phyloP scores from a whole-genome alignment of 306 rosid species.

The Sechiopsis laciniata region DNA sequence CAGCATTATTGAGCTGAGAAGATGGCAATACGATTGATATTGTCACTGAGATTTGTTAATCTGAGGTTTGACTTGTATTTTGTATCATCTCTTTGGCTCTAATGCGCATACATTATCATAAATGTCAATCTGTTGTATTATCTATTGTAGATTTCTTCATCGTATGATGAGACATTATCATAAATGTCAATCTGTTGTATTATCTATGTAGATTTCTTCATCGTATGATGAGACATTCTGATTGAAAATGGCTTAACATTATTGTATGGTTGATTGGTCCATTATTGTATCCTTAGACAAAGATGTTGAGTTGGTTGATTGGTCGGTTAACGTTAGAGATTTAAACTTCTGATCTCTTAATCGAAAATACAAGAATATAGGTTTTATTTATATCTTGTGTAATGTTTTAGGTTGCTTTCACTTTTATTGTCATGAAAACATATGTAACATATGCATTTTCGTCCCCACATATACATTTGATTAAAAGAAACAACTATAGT shows the following conservation, averaged over 20 bases:
- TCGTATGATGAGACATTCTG: background rate
- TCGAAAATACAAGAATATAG: too few relatives aligned
- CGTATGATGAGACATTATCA: background rate
- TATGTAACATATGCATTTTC: too few relatives aligned
- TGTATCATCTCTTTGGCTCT: constrained; percentile 16
- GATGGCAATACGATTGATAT: background rate
- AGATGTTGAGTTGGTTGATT: too few relatives aligned
- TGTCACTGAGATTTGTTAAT: background rate
- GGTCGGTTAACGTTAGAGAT: too few relatives aligned
- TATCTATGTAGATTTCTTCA: constrained; percentile 20
- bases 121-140: constrained; percentile 15
- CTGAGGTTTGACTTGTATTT: constrained; percentile 18
- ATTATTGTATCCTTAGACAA: too few relatives aligned
- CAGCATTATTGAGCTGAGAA: constrained; percentile 18
- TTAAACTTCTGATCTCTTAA: too few relatives aligned
- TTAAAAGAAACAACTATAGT: too few relatives aligned
- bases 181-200: constrained; percentile 12
- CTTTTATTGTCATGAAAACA: too few relatives aligned
- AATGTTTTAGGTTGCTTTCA: too few relatives aligned
- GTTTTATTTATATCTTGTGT: too few relatives aligned
- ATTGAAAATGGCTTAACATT: constrained; percentile 14
- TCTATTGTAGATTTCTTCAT: constrained; percentile 19
- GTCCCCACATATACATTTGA: too few relatives aligned
- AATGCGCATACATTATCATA: constrained; percentile 9
- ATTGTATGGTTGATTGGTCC: background rate